Percentiles rank a stretch among this genome's conserved stretches.
phyloP scores from a whole-genome alignment of 805 yeast genomes.

The Zygosaccharomyces bisporus region DNA sequence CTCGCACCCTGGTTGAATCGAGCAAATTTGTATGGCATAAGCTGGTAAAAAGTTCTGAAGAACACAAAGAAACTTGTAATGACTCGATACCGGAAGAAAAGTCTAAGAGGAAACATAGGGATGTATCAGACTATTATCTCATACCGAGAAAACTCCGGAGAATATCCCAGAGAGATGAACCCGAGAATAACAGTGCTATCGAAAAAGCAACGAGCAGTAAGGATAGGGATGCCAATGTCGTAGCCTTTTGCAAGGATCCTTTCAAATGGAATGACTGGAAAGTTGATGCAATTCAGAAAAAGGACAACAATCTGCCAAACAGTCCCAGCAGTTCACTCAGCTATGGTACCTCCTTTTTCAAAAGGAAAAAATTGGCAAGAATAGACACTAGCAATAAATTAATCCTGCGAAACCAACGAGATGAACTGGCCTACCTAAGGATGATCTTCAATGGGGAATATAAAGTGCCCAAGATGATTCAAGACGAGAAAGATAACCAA shows the following conservation, averaged over 20 bases:
- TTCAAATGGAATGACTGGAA: slow-evolving; percentile 31
- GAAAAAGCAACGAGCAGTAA: neutral
- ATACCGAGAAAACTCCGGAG: slow-evolving; percentile 9
- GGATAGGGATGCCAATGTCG: slow-evolving; percentile 3
- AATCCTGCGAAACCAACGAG: slow-evolving; percentile 21
- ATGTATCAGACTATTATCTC: slow-evolving; percentile 4
- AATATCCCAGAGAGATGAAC: neutral
- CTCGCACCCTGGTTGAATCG: slow-evolving; percentile 11
- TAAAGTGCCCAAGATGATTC: slow-evolving; percentile 32
- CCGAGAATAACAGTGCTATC: neutral
- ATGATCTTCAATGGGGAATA: slow-evolving; percentile 37
- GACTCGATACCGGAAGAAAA: neutral
- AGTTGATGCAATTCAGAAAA: slow-evolving; percentile 38
- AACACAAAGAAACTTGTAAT: neutral
- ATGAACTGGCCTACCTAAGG: slow-evolving; percentile 32
- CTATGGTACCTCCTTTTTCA: slow-evolving; percentile 40
- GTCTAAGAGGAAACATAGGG: neutral
- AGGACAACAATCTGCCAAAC: slow-evolving; percentile 3
- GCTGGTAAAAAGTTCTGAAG: slow-evolving; percentile 1
- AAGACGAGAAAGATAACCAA: slow-evolving; percentile 27
- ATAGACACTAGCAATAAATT: slow-evolving; percentile 13
- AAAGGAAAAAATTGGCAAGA: slow-evolving; percentile 16
- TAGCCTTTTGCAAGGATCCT: slow-evolving; percentile 28
- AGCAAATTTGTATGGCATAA: slow-evolving; percentile 17
- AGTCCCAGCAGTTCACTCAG: slow-evolving; percentile 15